Conservation (phyloP, 192 early-diverging fungal genomes). For the Diversispora eburnea region DNA sequence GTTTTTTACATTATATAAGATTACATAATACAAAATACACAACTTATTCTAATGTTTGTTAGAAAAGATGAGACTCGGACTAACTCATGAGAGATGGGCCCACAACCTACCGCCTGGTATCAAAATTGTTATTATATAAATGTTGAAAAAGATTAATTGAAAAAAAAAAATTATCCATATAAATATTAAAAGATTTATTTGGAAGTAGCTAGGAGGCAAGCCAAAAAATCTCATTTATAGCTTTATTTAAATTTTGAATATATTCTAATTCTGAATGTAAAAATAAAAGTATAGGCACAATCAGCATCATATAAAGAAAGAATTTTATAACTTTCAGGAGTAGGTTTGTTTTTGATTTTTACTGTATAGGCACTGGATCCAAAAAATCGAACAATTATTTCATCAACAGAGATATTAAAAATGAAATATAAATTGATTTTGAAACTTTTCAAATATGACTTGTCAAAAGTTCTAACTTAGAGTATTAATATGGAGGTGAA, state of each 20-base stretch:
- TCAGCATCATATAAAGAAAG: slow-evolving; percentile 30
- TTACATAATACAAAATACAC: no score
- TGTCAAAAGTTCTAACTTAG: slow-evolving; percentile 30
- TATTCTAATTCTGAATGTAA: background rate
- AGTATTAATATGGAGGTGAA: slow-evolving; percentile 1
- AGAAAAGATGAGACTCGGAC: no score
- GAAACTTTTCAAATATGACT: slow-evolving; percentile 7
- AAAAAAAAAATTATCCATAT: slow-evolving; percentile 38
- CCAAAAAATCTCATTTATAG: slow-evolving; percentile 9
- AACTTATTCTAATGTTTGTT: no score
- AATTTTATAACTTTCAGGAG: slow-evolving; percentile 35
- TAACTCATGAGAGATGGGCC: no score
- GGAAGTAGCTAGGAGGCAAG: slow-evolving; percentile 19
- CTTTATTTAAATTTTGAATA: background rate
- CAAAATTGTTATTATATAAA: slow-evolving; percentile 18
- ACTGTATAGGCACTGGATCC: slow-evolving; percentile 27
- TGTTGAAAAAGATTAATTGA: slow-evolving; percentile 30
- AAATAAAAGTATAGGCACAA: slow-evolving; percentile 13
- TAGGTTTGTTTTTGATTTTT: slow-evolving; percentile 29
- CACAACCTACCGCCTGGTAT: no score
- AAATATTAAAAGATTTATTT: slow-evolving; percentile 2
- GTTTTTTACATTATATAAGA: no score
- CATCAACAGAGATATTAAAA: slow-evolving; percentile 29
- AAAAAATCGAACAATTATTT: slow-evolving; percentile 36
- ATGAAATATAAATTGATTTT: slow-evolving; percentile 23